Evolutionary conservation across 2,329 filamentous ascomycete genomes (phyloP), one percentile per base, ranked within the genome.

Genomic region (Sporothrix protearum): DNA sequence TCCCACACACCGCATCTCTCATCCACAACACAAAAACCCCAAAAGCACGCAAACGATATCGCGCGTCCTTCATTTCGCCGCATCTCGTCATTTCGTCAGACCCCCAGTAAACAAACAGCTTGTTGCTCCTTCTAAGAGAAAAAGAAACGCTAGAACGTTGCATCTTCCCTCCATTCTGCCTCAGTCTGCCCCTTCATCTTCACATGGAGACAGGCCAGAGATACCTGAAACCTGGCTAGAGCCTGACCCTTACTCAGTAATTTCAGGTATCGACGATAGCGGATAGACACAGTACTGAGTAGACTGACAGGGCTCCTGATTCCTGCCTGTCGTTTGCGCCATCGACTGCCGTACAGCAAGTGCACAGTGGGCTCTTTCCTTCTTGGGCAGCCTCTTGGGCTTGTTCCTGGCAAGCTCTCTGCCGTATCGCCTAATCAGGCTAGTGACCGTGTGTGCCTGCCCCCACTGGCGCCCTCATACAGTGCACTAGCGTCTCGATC

Each of bases 181-280:
- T 42, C 19, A 8, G 2, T 61, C 57, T 16, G 19, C n/a, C n/a
- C 33, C 36, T 39, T 61, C 33, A 63, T 30, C 25, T 67, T 51
- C 42, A 67, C 25, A 67, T 51, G 64, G 36, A 49, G 64, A 53
- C 63, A 53, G 45, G 47, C 36, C 53, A 22, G 25, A 39, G 63
- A 49, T 68, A 57, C 66, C 10, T 68, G 66, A 68, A 68, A 68
- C 66, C 33, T 39, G 66, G 47, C 63, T 68, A 55, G 66, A 19
- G 2, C 16, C 30, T 51, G 49, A n/a, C 66, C 66, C 45, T n/a
- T n/a, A n/a, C n/a, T n/a, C n/a, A n/a, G n/a, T 68, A 68, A 68
- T 68, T 68, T 68, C 6, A 55, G 66, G 66, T 68, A 68, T 68
- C 66, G 30, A 51, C 16, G 22, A 47, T 47, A n/a, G n/a, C n/a